Conservation (phyloP, 352 stramenopile species). For the Thalassiosira livingstoniorum region DNA sequence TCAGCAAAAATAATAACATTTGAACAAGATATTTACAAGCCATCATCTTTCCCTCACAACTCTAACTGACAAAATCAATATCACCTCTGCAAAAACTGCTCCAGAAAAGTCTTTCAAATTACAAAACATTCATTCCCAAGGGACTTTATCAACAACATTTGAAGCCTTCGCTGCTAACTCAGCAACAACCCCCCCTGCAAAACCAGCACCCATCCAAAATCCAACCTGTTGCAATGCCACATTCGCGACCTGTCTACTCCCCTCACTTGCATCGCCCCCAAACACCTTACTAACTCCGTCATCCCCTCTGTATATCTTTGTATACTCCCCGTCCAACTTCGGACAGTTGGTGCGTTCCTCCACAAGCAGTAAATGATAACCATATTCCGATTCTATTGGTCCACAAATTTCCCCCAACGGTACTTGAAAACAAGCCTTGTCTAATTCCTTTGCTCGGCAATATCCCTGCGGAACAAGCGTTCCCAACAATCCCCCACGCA, state of each 20-base stretch:
- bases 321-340: conserved; percentile 70
- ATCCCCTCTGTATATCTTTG: conserved; percentile 45
- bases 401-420: conserved; percentile 64
- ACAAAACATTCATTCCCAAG: conserved; percentile 47
- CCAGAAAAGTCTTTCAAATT: too few relatives aligned
- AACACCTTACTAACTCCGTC: conserved; percentile 50
- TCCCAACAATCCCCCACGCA: conserved; percentile 64
- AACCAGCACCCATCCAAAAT: conserved; percentile 56
- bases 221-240: conserved; percentile 56
- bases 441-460: conserved; percentile 54
- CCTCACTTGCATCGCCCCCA: background rate
- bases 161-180: conserved; percentile 57
- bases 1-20: too few relatives aligned
- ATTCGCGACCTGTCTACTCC: background rate
- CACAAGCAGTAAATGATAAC: conserved; percentile 75
- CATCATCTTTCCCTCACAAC: too few relatives aligned
- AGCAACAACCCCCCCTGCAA: conserved; percentile 54
- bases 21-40: too few relatives aligned
- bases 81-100: too few relatives aligned
- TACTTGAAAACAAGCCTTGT: conserved; percentile 67
- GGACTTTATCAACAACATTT: conserved; percentile 33
- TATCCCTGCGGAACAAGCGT: conserved; percentile 68
- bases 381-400: conserved; percentile 68
- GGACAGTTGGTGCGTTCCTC: conserved; percentile 72
- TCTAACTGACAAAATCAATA: too few relatives aligned